phyloP scores from a whole-genome alignment of 1,284 basidiomycete species.

The Trametes versicolor region DNA sequence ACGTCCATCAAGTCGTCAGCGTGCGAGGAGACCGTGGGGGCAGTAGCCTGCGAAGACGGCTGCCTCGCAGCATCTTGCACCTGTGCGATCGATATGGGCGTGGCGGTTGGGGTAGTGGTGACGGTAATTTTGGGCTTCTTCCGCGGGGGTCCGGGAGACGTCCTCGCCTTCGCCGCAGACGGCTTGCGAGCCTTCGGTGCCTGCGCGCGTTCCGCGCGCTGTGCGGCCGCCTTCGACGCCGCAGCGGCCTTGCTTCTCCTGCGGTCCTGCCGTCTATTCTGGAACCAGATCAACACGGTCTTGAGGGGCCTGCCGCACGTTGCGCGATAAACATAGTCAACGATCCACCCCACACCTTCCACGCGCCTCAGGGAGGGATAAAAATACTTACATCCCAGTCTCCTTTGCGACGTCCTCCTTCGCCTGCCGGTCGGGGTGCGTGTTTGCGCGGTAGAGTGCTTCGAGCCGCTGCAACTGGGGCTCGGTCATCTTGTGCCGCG shows the following conservation, averaged over 20 bases:
- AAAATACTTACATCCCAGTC: slow-evolving; percentile 50
- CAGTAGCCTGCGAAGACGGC: neutral
- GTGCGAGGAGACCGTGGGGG: neutral
- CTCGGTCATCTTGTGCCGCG: slow-evolving; percentile 52
- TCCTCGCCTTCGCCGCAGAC: neutral
- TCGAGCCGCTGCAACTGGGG: slow-evolving; percentile 52
- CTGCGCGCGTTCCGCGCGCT: neutral
- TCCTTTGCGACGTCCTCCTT: slow-evolving; percentile 51
- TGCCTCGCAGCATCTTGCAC: neutral
- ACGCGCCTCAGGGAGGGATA: neutral
- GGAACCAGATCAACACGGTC: slow-evolving; percentile 46
- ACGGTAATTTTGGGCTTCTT: neutral
- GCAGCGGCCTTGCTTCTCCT: slow-evolving; percentile 14
- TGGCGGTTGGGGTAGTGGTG: neutral
- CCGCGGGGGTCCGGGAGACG: neutral
- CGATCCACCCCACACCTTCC: neutral
- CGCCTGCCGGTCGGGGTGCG: slow-evolving; percentile 51
- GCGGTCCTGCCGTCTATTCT: slow-evolving; percentile 43
- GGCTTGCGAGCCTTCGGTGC: neutral
- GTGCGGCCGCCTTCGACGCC: neutral
- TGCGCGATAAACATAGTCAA: neutral
- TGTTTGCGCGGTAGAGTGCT: slow-evolving; percentile 47
- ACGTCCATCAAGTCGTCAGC: slow-evolving; percentile 9
- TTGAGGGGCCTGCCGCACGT: slow-evolving; percentile 37
- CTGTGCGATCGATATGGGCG: neutral